Percentiles rank a stretch among this genome's conserved stretches.
Conservation (phyloP, 306 rosid genomes). For the Betula pendula region DNA sequence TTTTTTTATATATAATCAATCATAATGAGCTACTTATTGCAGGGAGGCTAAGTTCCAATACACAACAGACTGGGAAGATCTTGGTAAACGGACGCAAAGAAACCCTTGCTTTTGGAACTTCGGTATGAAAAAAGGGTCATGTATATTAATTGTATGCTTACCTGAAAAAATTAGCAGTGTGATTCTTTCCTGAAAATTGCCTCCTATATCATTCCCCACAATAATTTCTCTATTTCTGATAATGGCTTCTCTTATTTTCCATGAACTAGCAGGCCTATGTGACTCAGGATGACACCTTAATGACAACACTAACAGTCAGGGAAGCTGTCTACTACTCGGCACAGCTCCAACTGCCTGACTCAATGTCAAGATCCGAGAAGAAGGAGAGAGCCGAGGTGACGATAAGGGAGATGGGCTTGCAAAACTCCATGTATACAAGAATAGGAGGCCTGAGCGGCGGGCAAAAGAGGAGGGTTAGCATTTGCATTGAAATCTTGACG, state of each 20-base stretch:
- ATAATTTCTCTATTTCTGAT: background rate
- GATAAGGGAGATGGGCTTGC: slow-evolving; percentile 64
- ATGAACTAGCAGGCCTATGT: slow-evolving; percentile 56
- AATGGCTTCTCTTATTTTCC: background rate
- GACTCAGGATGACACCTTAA: slow-evolving; percentile 63
- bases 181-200: too few relatives aligned
- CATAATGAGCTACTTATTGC: slow-evolving; percentile 18
- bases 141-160: background rate
- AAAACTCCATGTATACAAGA: slow-evolving; percentile 51
- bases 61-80: slow-evolving; percentile 47
- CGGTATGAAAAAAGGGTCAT: slow-evolving; percentile 19
- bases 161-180: too few relatives aligned
- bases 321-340: slow-evolving; percentile 67
- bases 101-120: slow-evolving; percentile 62
- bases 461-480: slow-evolving; percentile 67
- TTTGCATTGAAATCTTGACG: slow-evolving; percentile 69
- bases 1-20: too few relatives aligned
- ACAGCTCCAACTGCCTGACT: slow-evolving; percentile 53
- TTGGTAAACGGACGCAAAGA: slow-evolving; percentile 57
- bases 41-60: slow-evolving; percentile 54
- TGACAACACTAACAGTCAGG: slow-evolving; percentile 51
- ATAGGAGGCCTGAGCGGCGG: slow-evolving; percentile 78
- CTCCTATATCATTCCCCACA: too few relatives aligned
- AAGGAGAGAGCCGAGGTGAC: slow-evolving; percentile 55
- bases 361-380: slow-evolving; percentile 61